Evolutionary conservation across 345 rosid species (phyloP), one percentile per base, ranked within the genome.

Genomic region (Euphorbia lathyris): DNA sequence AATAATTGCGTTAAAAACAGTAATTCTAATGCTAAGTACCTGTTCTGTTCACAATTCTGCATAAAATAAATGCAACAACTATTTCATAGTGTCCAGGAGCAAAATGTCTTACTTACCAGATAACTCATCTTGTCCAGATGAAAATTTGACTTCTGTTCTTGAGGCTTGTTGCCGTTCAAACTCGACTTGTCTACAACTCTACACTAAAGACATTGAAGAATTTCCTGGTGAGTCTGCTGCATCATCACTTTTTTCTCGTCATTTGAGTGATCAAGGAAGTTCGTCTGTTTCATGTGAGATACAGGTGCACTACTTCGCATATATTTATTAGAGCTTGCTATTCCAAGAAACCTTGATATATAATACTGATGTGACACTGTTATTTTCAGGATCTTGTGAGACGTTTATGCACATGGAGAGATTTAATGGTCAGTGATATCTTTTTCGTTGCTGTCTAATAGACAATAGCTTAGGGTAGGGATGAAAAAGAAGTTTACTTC

Each of bases 151-250:
- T 82, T 84, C 82, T 87, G 83, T 86, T 83, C 86, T 83, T 57
- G 97, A 94, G 96, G 90, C 93, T 73, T 80, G 85, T 84, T 87
- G 95, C 68, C 96, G 96, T 13, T 91, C 98, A 74, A 90, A 91
- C 82, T 80, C 83, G 88, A 81, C 58, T 13, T 94, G 97, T 74
- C 76, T 87, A 83, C 97, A 91, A 85, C 82, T 86, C 36, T 91
- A 84, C 79, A 36, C 80, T 0, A 91, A 94, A 83, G 98, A 94
- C 66, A 77, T 78, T 62, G 97, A 94, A 81, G 89, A 77, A 69
- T 85, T 68, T 65, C 98, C 90, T 5, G 98, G 97, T 60, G 88
- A 82, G 64, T 77, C 96, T 34, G 90, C 92, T 60, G 95, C 96
- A 67, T 91, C 84, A 63, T 90, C 98, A 42, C 76, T 94, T 72